Percentiles rank a stretch among this genome's conserved stretches.
phyloP scores from a whole-genome alignment of 495 filamentous ascomycete species.

The Bombardia bombarda region DNA sequence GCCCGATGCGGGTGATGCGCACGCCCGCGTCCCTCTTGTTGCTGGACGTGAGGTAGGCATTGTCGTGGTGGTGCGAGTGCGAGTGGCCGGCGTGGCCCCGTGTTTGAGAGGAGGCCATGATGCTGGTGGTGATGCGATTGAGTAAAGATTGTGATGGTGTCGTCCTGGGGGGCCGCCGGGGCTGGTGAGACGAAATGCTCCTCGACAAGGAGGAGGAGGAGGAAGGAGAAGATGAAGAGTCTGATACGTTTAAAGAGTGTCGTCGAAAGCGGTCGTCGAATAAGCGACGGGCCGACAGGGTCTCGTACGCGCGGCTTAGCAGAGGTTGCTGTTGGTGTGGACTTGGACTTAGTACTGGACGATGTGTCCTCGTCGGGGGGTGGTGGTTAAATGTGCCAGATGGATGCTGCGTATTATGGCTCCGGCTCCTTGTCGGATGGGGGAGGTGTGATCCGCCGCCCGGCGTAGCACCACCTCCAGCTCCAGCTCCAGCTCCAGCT shows the following conservation, averaged over 20 bases:
- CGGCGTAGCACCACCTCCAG: not conserved
- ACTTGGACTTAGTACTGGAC: not conserved
- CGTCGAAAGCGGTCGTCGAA: conserved; percentile 16
- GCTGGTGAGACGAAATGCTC: not conserved
- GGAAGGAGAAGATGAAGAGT: not conserved
- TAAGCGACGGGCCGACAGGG: conserved; percentile 17
- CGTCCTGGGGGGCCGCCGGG: conserved; percentile 1
- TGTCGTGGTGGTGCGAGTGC: conserved; percentile 70
- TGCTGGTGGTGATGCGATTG: conserved; percentile 2
- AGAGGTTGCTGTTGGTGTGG: not conserved
- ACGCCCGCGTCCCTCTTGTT: conserved; percentile 93
- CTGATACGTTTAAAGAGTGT: conserved; percentile 1
- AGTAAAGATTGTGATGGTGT: conserved; percentile 8
- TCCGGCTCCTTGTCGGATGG: conserved; percentile 7
- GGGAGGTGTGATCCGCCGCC: conserved; percentile 1
- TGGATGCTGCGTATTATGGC: conserved; percentile 1
- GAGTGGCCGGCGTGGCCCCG: conserved; percentile 43
- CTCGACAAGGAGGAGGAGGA: conserved; percentile 4
- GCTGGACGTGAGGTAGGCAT: conserved; percentile 75
- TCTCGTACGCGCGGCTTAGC: conserved; percentile 22
- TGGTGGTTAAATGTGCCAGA: conserved; percentile 14
- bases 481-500: not conserved
- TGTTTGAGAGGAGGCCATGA: conserved; percentile 26
- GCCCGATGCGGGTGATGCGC: conserved; percentile 85
- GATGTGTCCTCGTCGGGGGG: conserved; percentile 9